phyloP scores from a whole-genome alignment of 352 stramenopile genomes.

The Phytopythium chamaehyphon region DNA sequence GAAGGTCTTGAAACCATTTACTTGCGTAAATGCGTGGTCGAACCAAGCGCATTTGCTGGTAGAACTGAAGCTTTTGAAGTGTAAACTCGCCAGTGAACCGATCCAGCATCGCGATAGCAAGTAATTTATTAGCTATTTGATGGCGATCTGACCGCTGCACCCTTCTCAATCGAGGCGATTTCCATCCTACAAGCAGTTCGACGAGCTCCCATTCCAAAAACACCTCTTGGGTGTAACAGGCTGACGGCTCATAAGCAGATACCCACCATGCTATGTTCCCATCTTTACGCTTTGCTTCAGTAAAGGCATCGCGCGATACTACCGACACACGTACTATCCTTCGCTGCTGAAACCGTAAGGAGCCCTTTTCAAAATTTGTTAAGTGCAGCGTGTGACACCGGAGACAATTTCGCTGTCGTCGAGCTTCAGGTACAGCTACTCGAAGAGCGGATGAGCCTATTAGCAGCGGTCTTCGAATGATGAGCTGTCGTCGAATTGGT shows the following conservation, averaged over 20 bases:
- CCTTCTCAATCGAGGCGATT: constrained; percentile 11
- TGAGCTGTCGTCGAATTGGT: constrained; percentile 46
- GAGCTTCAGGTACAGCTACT: constrained; percentile 44
- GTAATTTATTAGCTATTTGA: constrained; percentile 39
- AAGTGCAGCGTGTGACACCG: constrained; percentile 32
- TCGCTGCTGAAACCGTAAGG: constrained; percentile 10
- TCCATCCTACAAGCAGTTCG: constrained; percentile 35
- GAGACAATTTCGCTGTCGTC: constrained; percentile 35
- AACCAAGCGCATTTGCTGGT: constrained; percentile 50
- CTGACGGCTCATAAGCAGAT: constrained; percentile 47
- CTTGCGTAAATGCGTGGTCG: constrained; percentile 48
- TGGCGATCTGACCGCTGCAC: constrained; percentile 12
- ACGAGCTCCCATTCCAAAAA: constrained; percentile 74
- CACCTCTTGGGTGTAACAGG: constrained; percentile 33
- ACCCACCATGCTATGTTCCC: constrained; percentile 32
- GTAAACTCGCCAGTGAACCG: constrained; percentile 69
- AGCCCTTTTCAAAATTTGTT: constrained; percentile 14
- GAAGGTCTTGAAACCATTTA: constrained; percentile 57
- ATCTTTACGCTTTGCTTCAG: not conserved
- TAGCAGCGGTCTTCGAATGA: constrained; percentile 36
- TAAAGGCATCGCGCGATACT: not conserved
- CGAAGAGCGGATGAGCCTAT: constrained; percentile 16
- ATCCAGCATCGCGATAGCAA: constrained; percentile 62
- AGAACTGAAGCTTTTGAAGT: constrained; percentile 64
- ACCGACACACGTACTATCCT: constrained; percentile 40